These are phyloP conservation scores for Xylaria multiplex DNA, from an alignment of 2,329 filamentous ascomycete species.

Conservation along the genomic window DNA sequence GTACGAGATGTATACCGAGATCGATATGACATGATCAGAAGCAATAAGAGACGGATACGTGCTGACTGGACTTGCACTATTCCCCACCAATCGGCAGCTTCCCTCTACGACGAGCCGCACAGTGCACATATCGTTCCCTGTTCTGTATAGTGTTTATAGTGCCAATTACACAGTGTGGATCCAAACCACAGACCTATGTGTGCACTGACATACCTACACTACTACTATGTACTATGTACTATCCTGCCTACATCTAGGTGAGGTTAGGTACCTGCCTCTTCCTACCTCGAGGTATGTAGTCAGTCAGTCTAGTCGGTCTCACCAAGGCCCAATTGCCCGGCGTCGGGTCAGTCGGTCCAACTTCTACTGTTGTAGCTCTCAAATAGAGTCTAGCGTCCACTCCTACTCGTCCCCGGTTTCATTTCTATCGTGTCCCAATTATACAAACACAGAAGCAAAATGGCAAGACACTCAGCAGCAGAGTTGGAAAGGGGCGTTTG, in stretches of 20 bases:
- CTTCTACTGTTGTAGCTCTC: no score
- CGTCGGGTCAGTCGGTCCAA: no score
- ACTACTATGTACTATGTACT: no score
- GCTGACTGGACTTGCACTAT: not conserved
- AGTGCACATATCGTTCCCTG: not conserved
- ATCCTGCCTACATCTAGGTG: no score
- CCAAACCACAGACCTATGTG: not conserved
- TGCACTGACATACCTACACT: not conserved
- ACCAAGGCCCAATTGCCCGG: no score
- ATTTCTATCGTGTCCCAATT: not conserved
- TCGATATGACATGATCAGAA: not conserved
- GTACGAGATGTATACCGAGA: no score
- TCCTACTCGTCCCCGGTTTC: not conserved
- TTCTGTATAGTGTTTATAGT: conserved; percentile 23
- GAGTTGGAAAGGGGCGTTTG: not conserved
- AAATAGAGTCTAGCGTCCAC: no score
- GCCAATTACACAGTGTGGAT: not conserved
- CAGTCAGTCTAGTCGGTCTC: no score
- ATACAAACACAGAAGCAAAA: conserved; percentile 5
- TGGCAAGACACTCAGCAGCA: conserved; percentile 1
- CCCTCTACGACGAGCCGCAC: conserved; percentile 10
- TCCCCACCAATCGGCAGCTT: conserved; percentile 24
- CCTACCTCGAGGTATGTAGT: no score
- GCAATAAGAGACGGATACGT: not conserved
- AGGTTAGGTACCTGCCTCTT: no score